These are phyloP conservation scores for Umbilicus rupestris DNA, from an alignment of 164 flowering plant species.

Conservation along the genomic window DNA sequence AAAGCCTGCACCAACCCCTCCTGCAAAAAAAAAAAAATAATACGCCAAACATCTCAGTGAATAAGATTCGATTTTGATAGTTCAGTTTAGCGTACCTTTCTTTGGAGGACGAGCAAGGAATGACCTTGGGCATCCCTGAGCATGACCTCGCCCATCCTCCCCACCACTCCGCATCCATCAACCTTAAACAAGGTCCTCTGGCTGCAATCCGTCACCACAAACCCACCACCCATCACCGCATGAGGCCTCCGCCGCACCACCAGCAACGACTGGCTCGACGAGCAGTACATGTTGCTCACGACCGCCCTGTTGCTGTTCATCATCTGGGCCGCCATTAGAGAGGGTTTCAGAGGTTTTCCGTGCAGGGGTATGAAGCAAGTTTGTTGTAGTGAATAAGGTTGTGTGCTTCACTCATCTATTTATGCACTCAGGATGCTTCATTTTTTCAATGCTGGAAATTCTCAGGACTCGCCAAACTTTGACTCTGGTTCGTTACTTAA, in stretches of 20 bases:
- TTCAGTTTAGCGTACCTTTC: conserved; percentile 35
- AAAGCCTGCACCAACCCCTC: conserved; percentile 57
- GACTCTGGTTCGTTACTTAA: background rate
- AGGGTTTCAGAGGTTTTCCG: background rate
- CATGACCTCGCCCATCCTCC: conserved; percentile 47
- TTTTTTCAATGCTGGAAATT: background rate
- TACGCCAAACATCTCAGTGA: background rate
- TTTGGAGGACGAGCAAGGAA: conserved; percentile 50
- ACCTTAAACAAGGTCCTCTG: conserved; percentile 55
- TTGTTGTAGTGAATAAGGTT: background rate
- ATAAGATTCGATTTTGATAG: background rate
- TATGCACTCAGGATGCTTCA: background rate
- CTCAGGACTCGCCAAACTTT: background rate
- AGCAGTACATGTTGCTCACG: conserved; percentile 65
- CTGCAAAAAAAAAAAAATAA: conserved; percentile 19
- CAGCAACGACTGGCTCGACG: conserved; percentile 32
- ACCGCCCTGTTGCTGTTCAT: conserved; percentile 20
- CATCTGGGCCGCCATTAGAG: background rate
- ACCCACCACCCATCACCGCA: conserved; percentile 75
- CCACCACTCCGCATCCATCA: conserved; percentile 77
- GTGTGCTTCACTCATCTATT: background rate
- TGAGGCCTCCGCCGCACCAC: conserved; percentile 68
- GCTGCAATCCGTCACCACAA: conserved; percentile 54
- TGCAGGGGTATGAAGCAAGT: background rate
- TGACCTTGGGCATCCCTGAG: conserved; percentile 43